Percentiles rank a stretch among this genome's conserved stretches.
phyloP scores from a whole-genome alignment of 495 filamentous ascomycete genomes.

The Niebla homalea region DNA sequence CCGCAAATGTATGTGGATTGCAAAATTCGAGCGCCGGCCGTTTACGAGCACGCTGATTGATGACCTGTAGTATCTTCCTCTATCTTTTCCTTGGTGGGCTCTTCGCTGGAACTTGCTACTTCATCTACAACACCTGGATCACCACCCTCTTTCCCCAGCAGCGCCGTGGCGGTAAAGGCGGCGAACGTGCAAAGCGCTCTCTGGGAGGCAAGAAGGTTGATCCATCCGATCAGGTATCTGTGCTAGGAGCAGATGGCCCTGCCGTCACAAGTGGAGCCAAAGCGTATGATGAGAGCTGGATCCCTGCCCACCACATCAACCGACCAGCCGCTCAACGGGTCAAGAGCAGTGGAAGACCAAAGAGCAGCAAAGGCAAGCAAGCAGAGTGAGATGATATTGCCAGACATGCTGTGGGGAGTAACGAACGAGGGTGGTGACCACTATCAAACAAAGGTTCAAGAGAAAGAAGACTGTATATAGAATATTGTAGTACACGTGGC shows the following conservation, averaged over 20 bases:
- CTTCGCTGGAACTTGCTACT: slow-evolving; percentile 74
- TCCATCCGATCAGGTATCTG: slow-evolving; percentile 43
- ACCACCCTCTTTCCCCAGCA: slow-evolving; percentile 92
- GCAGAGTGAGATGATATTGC: slow-evolving; percentile 1
- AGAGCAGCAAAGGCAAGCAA: slow-evolving; percentile 18
- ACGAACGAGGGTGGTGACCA: no score
- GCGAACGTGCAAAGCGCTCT: slow-evolving; percentile 44
- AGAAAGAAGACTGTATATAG: no score
- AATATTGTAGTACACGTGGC: no score
- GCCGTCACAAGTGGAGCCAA: slow-evolving; percentile 54
- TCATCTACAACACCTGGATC: slow-evolving; percentile 97
- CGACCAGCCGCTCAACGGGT: slow-evolving; percentile 68
- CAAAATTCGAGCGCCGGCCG: not conserved
- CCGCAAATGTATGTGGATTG: slow-evolving; percentile 69
- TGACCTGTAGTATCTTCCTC: slow-evolving; percentile 66
- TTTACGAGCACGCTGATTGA: slow-evolving; percentile 18
- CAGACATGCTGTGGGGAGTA: not conserved
- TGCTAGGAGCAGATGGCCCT: slow-evolving; percentile 55
- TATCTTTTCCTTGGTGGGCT: slow-evolving; percentile 77
- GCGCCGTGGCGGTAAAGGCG: slow-evolving; percentile 50
- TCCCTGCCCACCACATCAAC: slow-evolving; percentile 82
- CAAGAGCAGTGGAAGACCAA: slow-evolving; percentile 57
- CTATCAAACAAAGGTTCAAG: no score
- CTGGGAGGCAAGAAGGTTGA: slow-evolving; percentile 53
- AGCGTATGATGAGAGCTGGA: slow-evolving; percentile 91